Conservation (phyloP, 108 stramenopile species). For the Nitzschia putrida region DNA sequence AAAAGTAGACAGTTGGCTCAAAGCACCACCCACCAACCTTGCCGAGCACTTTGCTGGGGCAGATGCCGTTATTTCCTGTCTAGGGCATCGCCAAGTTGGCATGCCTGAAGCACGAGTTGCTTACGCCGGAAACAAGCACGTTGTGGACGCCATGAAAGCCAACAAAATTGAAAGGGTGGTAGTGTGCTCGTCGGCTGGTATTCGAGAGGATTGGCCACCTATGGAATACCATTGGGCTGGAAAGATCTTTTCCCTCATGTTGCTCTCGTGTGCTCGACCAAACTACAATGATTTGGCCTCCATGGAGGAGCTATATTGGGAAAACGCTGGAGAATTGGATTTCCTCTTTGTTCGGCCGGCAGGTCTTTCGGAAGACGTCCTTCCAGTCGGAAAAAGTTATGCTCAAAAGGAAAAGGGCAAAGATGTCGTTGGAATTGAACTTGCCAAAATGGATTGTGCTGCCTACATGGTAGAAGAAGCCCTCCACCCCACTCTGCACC, state of each 20-base stretch:
- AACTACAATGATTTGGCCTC: constrained; percentile 55
- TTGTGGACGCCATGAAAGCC: constrained; percentile 60
- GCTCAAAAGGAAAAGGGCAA: constrained; percentile 53
- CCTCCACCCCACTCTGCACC: constrained; percentile 46
- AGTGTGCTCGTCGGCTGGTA: constrained; percentile 57
- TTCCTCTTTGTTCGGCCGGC: constrained; percentile 74
- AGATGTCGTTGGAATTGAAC: constrained; percentile 49
- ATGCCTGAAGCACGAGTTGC: constrained; percentile 24
- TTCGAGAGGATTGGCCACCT: constrained; percentile 51
- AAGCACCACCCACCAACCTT: constrained; percentile 9
- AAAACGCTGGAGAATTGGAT: constrained; percentile 36
- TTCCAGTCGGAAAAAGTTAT: constrained; percentile 47
- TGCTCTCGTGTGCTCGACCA: constrained; percentile 42
- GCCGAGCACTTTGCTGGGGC: constrained; percentile 39
- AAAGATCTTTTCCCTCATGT: constrained; percentile 45
- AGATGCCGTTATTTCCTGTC: constrained; percentile 64
- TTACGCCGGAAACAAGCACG: constrained; percentile 61
- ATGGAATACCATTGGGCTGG: constrained; percentile 58
- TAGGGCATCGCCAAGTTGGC: constrained; percentile 74
- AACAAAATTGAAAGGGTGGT: constrained; percentile 50
- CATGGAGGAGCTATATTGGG: constrained; percentile 42
- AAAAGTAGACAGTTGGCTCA: constrained; percentile 14
- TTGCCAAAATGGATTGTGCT: constrained; percentile 77
- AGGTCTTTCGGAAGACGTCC: constrained; percentile 55
- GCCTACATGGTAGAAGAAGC: constrained; percentile 72